phyloP scores from a whole-genome alignment of 2,329 filamentous ascomycete genomes.

The Trichoderma cornu-damae region DNA sequence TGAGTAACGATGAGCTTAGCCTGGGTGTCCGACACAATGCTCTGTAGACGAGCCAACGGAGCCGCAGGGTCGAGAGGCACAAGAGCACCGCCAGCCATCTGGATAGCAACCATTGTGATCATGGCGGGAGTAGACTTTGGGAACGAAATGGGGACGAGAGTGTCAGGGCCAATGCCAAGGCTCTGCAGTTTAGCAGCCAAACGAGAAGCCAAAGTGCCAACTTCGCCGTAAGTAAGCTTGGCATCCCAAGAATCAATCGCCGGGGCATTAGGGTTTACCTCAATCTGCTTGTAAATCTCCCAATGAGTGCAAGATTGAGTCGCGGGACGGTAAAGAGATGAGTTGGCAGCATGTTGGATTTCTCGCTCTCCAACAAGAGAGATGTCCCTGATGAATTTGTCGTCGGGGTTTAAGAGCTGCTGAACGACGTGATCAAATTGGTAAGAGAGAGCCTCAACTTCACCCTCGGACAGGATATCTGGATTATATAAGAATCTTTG shows the following conservation, averaged over 20 bases:
- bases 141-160: not conserved
- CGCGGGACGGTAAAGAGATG: not conserved
- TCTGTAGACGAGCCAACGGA: not conserved
- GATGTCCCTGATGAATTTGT: not conserved
- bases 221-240: conserved; percentile 1
- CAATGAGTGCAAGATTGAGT: conserved; percentile 1
- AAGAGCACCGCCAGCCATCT: conserved; percentile 9
- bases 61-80: not conserved
- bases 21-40: not conserved
- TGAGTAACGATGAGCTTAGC: not conserved
- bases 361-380: conserved; percentile 1
- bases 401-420: conserved; percentile 15
- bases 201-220: conserved; percentile 37
- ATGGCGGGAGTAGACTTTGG: not conserved
- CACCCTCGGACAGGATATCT: conserved; percentile 2
- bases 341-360: not conserved
- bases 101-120: not conserved
- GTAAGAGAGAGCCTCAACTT: conserved; percentile 16
- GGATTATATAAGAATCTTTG: conserved; percentile 17
- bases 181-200: not conserved
- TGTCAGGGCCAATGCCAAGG: not conserved
- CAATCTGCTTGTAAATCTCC: not conserved
- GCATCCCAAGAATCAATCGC: conserved; percentile 8
- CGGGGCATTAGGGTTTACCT: not conserved
- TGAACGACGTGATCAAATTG: conserved; percentile 20